These are phyloP conservation scores for Apostasia shenzhenica DNA, from an alignment of 106 monocot species.

Conservation along the genomic window DNA sequence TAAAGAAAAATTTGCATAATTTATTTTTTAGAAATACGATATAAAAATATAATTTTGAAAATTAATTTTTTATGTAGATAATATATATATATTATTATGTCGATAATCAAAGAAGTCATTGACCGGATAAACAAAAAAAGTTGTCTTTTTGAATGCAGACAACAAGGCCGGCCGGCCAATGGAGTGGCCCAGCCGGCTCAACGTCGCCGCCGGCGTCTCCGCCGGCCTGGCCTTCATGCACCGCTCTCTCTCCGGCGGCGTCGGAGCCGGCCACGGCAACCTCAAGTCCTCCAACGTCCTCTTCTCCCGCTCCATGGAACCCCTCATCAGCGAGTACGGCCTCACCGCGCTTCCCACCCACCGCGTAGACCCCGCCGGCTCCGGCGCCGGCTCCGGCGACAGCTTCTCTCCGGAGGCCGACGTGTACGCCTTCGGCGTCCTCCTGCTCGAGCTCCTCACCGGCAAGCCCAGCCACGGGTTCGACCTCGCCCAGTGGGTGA, in stretches of 20 bases:
- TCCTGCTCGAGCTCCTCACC: conserved; percentile 43
- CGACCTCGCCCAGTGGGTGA: conserved; percentile 36
- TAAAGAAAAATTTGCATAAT: not conserved
- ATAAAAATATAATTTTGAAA: not conserved
- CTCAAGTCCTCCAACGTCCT: conserved; percentile 51
- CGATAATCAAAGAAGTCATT: not conserved
- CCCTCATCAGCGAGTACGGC: conserved; percentile 51
- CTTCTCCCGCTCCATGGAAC: conserved; percentile 19
- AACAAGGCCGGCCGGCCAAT: conserved; percentile 7
- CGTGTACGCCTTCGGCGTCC: conserved; percentile 19
- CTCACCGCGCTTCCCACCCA: conserved; percentile 5
- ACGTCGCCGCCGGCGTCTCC: conserved; percentile 20
- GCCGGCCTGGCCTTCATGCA: conserved; percentile 41
- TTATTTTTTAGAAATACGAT: not conserved
- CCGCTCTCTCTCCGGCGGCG: conserved; percentile 6
- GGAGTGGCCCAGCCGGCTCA: conserved; percentile 27
- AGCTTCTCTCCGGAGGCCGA: conserved; percentile 4
- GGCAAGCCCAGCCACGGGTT: conserved; percentile 29
- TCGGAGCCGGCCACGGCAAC: conserved; percentile 35
- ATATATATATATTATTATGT: not conserved
- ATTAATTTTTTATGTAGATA: not conserved
- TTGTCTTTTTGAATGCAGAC: not conserved
- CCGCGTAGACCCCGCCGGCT: not conserved
- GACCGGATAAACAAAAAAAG: not conserved
- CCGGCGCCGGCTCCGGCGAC: not conserved